These are phyloP conservation scores for Arctium lappa DNA, from an alignment of 129 eudicot species.

Conservation along the genomic window DNA sequence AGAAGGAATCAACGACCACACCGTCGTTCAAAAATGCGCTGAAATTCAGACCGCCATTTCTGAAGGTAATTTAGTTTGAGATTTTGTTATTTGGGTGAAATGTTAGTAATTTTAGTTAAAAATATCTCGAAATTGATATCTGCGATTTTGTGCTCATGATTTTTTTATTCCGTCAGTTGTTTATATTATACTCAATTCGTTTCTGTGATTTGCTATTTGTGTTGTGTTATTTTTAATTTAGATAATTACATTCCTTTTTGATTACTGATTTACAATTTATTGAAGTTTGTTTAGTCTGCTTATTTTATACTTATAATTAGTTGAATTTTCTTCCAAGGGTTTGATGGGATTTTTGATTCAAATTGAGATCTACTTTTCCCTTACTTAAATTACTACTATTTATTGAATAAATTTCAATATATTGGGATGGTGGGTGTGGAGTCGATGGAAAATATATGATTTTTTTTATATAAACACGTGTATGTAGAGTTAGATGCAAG, in stretches of 20 bases:
- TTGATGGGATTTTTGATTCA: slow-evolving; percentile 17
- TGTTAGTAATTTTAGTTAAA: background rate
- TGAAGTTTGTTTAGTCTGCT: background rate
- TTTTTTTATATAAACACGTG: slow-evolving; percentile 22
- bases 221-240: background rate
- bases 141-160: background rate
- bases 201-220: background rate
- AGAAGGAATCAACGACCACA: slow-evolving; percentile 54
- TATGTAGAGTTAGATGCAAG: slow-evolving; percentile 29
- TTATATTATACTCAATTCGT: background rate
- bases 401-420: background rate
- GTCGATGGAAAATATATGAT: background rate
- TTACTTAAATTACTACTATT: background rate
- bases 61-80: slow-evolving; percentile 39
- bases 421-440: slow-evolving; percentile 28
- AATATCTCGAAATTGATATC: background rate
- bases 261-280: background rate
- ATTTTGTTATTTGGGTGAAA: no score
- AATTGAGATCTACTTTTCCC: slow-evolving; percentile 33
- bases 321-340: slow-evolving; percentile 22
- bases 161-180: background rate
- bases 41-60: slow-evolving; percentile 69
- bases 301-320: background rate
- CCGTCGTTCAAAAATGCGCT: slow-evolving; percentile 57
- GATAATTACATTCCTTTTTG: background rate